Conservation (phyloP, 1,284 basidiomycete species). For the Kwoniella shivajii region DNA sequence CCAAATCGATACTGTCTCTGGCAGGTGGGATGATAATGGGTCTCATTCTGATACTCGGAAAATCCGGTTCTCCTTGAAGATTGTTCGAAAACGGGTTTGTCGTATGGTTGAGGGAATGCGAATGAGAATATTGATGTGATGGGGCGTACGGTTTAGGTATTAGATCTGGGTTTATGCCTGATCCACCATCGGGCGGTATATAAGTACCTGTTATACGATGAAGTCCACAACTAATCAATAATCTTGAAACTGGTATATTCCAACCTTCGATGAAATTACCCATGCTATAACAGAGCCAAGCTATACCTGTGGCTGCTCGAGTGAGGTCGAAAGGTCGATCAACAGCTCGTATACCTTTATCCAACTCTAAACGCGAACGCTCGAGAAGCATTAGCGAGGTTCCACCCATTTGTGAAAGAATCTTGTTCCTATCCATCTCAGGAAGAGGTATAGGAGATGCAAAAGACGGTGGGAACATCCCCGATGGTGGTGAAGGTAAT, state of each 20-base stretch:
- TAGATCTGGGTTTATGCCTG: neutral
- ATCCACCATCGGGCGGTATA: conserved; percentile 19
- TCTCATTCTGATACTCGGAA: conserved; percentile 30
- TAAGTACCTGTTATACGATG: conserved; percentile 34
- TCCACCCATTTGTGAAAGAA: conserved; percentile 28
- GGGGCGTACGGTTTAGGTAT: conserved; percentile 26
- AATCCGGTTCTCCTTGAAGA: neutral
- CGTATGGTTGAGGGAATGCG: conserved; percentile 7
- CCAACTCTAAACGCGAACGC: conserved; percentile 32
- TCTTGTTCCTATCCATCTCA: conserved; percentile 5
- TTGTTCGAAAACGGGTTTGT: neutral
- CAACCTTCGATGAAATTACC: conserved; percentile 45
- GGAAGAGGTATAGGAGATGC: conserved; percentile 12
- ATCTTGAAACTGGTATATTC: conserved; percentile 35
- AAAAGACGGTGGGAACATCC: conserved; percentile 17
- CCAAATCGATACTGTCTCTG: conserved; percentile 38
- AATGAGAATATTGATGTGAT: conserved; percentile 18
- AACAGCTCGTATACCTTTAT: conserved; percentile 33
- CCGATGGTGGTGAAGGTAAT: conserved; percentile 15
- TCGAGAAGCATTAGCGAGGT: conserved; percentile 25
- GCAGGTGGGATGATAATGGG: conserved; percentile 41
- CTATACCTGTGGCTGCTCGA: conserved; percentile 37
- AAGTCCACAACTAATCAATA: conserved; percentile 40
- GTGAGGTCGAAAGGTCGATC: conserved; percentile 41
- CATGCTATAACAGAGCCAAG: conserved; percentile 29